Evolutionary conservation across 1,284 basidiomycete species (phyloP).

Genomic region (Leccinum fallax): DNA sequence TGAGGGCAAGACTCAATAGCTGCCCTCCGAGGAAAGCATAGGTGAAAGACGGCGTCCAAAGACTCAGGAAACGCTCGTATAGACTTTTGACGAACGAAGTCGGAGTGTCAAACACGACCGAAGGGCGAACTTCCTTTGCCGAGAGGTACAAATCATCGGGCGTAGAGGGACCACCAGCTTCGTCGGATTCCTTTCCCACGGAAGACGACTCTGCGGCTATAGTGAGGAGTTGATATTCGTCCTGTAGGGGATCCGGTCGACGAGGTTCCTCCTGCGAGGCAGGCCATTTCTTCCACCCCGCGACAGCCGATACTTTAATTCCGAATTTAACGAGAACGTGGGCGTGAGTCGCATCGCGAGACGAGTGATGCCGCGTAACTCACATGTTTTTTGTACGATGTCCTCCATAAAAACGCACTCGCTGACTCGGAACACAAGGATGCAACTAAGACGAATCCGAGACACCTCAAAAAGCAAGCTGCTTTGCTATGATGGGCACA

Average conservation of each 20-base stretch:
- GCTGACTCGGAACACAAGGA: not conserved
- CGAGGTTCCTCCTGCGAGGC: not conserved
- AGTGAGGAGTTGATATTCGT: conserved; percentile 30
- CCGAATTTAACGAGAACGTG: not conserved
- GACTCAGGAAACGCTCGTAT: conserved; percentile 24
- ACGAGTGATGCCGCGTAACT: not conserved
- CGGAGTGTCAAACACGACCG: conserved; percentile 27
- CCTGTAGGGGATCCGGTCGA: conserved; percentile 20
- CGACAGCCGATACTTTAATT: conserved; percentile 13
- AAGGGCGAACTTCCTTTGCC: conserved; percentile 16
- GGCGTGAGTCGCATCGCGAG: conserved; percentile 2
- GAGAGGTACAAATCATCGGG: not conserved
- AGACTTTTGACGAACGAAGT: conserved; percentile 20
- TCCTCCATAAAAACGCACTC: conserved; percentile 13
- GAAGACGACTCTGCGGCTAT: conserved; percentile 9
- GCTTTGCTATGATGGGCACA: not conserved
- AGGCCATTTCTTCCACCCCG: conserved; percentile 27
- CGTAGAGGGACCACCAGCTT: conserved; percentile 2
- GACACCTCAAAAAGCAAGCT: not conserved
- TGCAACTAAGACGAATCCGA: not conserved
- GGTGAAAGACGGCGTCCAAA: conserved; percentile 33
- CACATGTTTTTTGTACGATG: conserved; percentile 11
- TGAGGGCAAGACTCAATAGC: conserved; percentile 26
- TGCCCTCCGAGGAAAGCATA: conserved; percentile 34
- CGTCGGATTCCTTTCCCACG: conserved; percentile 11